These are phyloP conservation scores for Phialophora macrospora DNA, from an alignment of 2,329 filamentous ascomycete genomes.

Conservation along the genomic window DNA sequence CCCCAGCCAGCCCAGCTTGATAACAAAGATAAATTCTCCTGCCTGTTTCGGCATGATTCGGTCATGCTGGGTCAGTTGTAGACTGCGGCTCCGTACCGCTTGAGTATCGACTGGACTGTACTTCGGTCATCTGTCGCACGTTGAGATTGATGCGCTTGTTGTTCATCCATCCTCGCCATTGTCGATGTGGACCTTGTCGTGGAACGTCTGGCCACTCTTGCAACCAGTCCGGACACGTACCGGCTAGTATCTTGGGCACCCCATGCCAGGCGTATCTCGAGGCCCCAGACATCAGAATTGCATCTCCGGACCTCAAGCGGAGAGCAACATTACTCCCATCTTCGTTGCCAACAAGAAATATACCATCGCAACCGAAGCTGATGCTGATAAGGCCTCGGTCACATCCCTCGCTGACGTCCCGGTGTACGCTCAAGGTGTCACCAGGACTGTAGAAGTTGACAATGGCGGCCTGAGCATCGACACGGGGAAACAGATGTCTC, in stretches of 20 bases:
- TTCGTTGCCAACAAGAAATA: constrained; percentile 81
- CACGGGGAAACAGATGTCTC: constrained; percentile 72
- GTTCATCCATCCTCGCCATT: constrained; percentile 86
- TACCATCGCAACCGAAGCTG: constrained; percentile 84
- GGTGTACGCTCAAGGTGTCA: constrained; percentile 89
- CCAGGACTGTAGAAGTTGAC: constrained; percentile 90
- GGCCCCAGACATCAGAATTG: constrained; percentile 82
- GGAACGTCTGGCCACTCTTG: constrained; percentile 71
- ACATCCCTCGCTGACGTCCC: constrained; percentile 87
- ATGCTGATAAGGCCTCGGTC: constrained; percentile 80
- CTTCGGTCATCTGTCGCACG: constrained; percentile 75
- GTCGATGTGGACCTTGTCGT: constrained; percentile 55
- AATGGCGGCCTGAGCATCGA: constrained; percentile 84
- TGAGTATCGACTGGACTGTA: not conserved
- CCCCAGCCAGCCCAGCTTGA: constrained; percentile 4
- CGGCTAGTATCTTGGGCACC: constrained; percentile 81
- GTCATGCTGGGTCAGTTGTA: not conserved
- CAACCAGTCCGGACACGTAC: constrained; percentile 77
- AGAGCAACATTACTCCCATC: constrained; percentile 55
- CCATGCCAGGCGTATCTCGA: constrained; percentile 94
- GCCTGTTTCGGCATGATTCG: constrained; percentile 21
- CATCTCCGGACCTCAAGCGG: constrained; percentile 80
- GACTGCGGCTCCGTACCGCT: not conserved
- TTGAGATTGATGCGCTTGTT: constrained; percentile 90
- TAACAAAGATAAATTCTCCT: constrained; percentile 24